These are phyloP conservation scores for Lactifluus rugatus DNA, from an alignment of 768 basidiomycete genomes.

Conservation along the genomic window DNA sequence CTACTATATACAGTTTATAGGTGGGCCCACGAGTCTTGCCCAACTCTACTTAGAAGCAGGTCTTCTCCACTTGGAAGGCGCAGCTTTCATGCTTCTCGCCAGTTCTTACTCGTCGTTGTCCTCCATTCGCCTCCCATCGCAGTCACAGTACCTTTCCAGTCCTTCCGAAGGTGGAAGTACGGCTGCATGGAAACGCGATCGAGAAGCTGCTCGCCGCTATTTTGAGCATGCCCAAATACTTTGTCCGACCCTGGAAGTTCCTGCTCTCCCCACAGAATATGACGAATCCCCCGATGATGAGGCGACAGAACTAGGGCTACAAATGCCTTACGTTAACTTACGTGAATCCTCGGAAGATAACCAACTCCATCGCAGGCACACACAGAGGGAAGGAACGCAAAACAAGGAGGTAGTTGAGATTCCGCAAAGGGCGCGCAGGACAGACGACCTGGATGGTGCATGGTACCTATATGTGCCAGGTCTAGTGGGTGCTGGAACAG, in stretches of 20 bases:
- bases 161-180: slow-evolving; percentile 37
- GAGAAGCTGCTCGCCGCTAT: slow-evolving; percentile 57
- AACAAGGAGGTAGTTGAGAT: slow-evolving; percentile 7
- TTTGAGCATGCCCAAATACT: slow-evolving; percentile 61
- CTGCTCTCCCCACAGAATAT: slow-evolving; percentile 45
- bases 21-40: slow-evolving; percentile 56
- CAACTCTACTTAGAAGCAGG: slow-evolving; percentile 74
- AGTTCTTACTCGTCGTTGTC: slow-evolving; percentile 70
- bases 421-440: slow-evolving; percentile 34
- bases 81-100: slow-evolving; percentile 59
- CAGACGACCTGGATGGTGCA: slow-evolving; percentile 53
- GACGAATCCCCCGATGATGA: slow-evolving; percentile 24
- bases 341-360: slow-evolving; percentile 20
- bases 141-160: slow-evolving; percentile 7
- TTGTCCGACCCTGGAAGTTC: slow-evolving; percentile 57
- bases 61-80: slow-evolving; percentile 71
- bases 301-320: slow-evolving; percentile 34
- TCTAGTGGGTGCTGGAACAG: slow-evolving; percentile 76
- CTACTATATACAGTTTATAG: slow-evolving; percentile 60
- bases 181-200: slow-evolving; percentile 67
- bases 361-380: slow-evolving; percentile 19
- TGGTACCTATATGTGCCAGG: slow-evolving; percentile 79
- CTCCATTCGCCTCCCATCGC: slow-evolving; percentile 57
- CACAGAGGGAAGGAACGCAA: slow-evolving; percentile 12
- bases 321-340: slow-evolving; percentile 60